These are phyloP conservation scores for Helotiales sp. DNA, from an alignment of 2,329 filamentous ascomycete genomes.

Conservation along the genomic window DNA sequence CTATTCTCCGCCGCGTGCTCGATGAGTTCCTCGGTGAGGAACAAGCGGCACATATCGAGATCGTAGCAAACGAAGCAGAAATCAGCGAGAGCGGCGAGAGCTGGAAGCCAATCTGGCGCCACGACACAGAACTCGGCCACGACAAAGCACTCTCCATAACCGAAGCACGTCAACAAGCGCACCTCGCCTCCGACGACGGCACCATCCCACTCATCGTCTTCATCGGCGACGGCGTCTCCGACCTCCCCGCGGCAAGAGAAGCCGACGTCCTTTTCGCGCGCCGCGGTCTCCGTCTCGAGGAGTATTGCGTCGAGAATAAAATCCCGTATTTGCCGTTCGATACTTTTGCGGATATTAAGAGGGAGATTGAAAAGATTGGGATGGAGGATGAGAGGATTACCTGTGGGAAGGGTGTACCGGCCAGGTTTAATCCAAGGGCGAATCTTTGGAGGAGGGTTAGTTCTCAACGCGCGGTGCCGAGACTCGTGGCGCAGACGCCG, in stretches of 20 bases:
- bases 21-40: conserved; percentile 69
- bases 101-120: conserved; percentile 71
- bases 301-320: conserved; percentile 67
- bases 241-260: conserved; percentile 67
- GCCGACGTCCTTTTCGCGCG: conserved; percentile 72
- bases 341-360: conserved; percentile 69
- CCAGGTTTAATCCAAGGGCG: conserved; percentile 68
- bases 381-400: conserved; percentile 66
- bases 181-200: conserved; percentile 60
- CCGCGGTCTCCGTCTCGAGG: conserved; percentile 66
- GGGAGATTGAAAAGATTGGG: conserved; percentile 61
- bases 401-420: conserved; percentile 61
- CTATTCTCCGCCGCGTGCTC: conserved; percentile 63
- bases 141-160: conserved; percentile 70
- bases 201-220: conserved; percentile 70
- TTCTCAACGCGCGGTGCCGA: conserved; percentile 58
- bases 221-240: conserved; percentile 72
- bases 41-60: conserved; percentile 62
- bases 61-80: conserved; percentile 69
- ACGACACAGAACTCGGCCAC: conserved; percentile 68
- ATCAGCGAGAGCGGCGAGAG: conserved; percentile 61
- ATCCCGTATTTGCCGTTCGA: conserved; percentile 67
- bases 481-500: conserved; percentile 56
- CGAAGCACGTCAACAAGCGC: conserved; percentile 61
- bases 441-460: conserved; percentile 70